phyloP scores from a whole-genome alignment of 1,284 basidiomycete genomes.

The Earliella scabrosa region DNA sequence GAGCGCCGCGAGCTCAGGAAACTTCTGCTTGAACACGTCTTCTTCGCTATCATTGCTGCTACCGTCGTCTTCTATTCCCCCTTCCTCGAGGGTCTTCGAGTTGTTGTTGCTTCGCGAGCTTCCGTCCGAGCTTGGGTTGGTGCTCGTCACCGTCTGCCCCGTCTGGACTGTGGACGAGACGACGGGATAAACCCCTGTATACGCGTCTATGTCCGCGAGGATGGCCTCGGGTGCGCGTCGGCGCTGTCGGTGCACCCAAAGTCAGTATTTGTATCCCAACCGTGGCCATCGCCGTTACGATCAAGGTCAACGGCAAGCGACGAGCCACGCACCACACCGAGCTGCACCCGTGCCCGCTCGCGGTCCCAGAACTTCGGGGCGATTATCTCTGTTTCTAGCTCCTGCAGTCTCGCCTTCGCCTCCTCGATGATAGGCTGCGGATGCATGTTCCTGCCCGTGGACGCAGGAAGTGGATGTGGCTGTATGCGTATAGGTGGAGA shows the following conservation, averaged over 20 bases:
- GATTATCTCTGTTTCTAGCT: not conserved
- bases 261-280: not conserved
- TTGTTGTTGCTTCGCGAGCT: not conserved
- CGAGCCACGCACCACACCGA: not conserved
- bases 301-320: not conserved
- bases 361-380: not conserved
- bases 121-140: not conserved
- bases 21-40: not conserved
- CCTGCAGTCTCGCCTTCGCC: not conserved
- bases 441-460: not conserved
- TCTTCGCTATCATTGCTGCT: not conserved
- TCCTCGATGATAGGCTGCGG: not conserved
- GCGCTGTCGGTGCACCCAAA: not conserved
- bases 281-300: too few species aligned
- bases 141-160: too few species aligned
- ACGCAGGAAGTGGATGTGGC: not conserved
- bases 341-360: not conserved
- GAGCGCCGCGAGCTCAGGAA: not conserved
- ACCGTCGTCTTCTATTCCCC: not conserved
- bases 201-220: not conserved
- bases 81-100: not conserved
- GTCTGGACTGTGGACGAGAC: not conserved
- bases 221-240: not conserved
- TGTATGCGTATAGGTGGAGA: not conserved
- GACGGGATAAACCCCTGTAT: not conserved